Evolutionary conservation across 1,284 basidiomycete genomes (phyloP).

Genomic region (Sporisorium iseilematis-ciliati): DNA sequence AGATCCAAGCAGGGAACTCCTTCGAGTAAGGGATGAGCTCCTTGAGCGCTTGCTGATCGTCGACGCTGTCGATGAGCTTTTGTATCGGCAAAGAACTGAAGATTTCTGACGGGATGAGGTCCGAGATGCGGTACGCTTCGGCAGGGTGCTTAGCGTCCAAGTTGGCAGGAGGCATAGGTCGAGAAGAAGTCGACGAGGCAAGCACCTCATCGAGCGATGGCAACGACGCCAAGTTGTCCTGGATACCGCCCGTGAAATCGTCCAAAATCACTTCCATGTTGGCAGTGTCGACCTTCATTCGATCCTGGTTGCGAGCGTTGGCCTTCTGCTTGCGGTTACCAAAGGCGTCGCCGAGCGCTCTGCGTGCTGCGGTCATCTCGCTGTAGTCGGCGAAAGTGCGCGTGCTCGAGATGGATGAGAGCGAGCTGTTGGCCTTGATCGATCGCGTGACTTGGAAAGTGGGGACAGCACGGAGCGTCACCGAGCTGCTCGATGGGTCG

Average conservation of each 20-base stretch:
- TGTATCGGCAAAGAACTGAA: slow-evolving; percentile 50
- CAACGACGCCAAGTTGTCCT: slow-evolving; percentile 46
- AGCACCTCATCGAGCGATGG: slow-evolving; percentile 55
- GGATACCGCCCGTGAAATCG: slow-evolving; percentile 62
- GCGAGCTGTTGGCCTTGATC: slow-evolving; percentile 58
- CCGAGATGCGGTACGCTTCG: slow-evolving; percentile 61
- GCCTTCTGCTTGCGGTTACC: slow-evolving; percentile 68
- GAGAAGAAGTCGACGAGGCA: slow-evolving; percentile 49
- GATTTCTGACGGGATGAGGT: slow-evolving; percentile 56
- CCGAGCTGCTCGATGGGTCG: slow-evolving; percentile 56
- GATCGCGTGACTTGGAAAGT: slow-evolving; percentile 61
- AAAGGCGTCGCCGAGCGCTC: slow-evolving; percentile 66
- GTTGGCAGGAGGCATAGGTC: slow-evolving; percentile 63
- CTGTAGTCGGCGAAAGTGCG: slow-evolving; percentile 49
- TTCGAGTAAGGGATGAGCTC: slow-evolving; percentile 40
- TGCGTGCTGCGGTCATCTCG: slow-evolving; percentile 54
- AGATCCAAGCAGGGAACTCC: slow-evolving; percentile 48
- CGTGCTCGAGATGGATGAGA: slow-evolving; percentile 53
- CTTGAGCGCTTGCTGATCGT: slow-evolving; percentile 33
- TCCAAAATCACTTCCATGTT: slow-evolving; percentile 64
- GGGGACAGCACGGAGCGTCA: slow-evolving; percentile 63
- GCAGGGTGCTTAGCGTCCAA: slow-evolving; percentile 60
- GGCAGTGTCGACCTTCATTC: slow-evolving; percentile 68
- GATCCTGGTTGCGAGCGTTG: slow-evolving; percentile 63
- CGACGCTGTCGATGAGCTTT: slow-evolving; percentile 43